Evolutionary conservation across 495 filamentous ascomycete species (phyloP).

Genomic region (Viridothelium virens): DNA sequence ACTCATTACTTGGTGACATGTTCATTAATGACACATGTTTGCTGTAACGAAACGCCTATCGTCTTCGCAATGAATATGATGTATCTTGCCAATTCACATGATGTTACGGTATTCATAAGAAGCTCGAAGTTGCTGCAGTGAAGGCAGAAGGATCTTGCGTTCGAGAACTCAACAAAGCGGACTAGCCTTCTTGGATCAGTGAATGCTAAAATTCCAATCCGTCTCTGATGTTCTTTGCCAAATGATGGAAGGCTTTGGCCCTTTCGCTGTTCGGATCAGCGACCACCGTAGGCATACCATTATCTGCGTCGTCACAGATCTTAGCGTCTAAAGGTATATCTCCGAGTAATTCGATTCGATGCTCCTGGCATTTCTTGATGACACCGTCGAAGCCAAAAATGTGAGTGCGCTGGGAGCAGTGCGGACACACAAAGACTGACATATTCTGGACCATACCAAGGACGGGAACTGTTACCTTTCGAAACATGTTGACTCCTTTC

Average conservation of each 20-base stretch:
- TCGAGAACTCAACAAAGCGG: too few relatives aligned
- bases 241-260: slow-evolving; percentile 53
- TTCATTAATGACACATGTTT: too few relatives aligned
- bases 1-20: too few relatives aligned
- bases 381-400: slow-evolving; percentile 63
- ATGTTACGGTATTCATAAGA: too few relatives aligned
- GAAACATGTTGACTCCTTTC: slow-evolving; percentile 85
- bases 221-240: neutral
- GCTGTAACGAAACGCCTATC: too few relatives aligned
- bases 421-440: slow-evolving; percentile 75
- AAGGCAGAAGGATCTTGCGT: too few relatives aligned
- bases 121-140: too few relatives aligned
- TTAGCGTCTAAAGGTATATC: slow-evolving; percentile 82
- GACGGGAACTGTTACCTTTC: slow-evolving; percentile 66
- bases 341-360: slow-evolving; percentile 68
- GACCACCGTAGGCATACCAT: slow-evolving; percentile 85
- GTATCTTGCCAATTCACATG: too few relatives aligned
- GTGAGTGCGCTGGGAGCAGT: slow-evolving; percentile 62
- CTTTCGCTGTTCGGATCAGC: slow-evolving; percentile 66
- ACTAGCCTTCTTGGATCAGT: neutral
- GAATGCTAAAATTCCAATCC: neutral
- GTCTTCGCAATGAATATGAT: too few relatives aligned
- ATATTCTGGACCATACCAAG: slow-evolving; percentile 97
- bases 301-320: slow-evolving; percentile 84
- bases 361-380: slow-evolving; percentile 50